These are phyloP conservation scores for Oehlia diaphana DNA, from an alignment of 192 early-diverging fungal species.

Conservation along the genomic window DNA sequence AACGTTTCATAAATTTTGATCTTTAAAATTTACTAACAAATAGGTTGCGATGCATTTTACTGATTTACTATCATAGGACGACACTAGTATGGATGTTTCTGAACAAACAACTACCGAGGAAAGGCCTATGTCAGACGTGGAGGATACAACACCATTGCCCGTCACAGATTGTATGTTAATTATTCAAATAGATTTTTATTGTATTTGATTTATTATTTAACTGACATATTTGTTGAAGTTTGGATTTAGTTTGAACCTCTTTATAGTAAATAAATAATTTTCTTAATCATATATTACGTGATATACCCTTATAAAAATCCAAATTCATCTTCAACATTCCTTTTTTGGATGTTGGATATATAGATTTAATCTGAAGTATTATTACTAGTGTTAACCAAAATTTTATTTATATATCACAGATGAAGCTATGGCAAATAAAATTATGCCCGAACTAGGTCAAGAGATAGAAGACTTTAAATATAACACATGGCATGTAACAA, in stretches of 20 bases:
- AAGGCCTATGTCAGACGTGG: conserved; percentile 36
- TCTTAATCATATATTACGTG: background rate
- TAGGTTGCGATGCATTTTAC: background rate
- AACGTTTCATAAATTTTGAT: background rate
- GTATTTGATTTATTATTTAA: background rate
- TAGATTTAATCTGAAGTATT: too few species aligned
- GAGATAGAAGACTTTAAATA: conserved; percentile 43
- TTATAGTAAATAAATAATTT: background rate
- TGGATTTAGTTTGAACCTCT: background rate
- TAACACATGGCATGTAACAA: conserved; percentile 41
- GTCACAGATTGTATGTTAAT: conserved; percentile 25
- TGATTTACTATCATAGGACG: conserved; percentile 26
- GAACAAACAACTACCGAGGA: conserved; percentile 31
- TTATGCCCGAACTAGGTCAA: conserved; percentile 38
- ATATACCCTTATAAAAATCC: background rate
- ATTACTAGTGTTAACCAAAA: too few species aligned
- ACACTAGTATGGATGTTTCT: conserved; percentile 35
- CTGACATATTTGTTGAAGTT: background rate
- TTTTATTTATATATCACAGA: conserved; percentile 28
- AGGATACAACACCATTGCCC: conserved; percentile 30
- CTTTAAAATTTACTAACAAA: conserved; percentile 12
- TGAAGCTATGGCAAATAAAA: conserved; percentile 41
- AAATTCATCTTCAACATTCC: too few species aligned
- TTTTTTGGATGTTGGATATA: too few species aligned
- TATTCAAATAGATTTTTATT: background rate